Evolutionary conservation across 1,139 yeast genomes (phyloP), one percentile per base, ranked within the genome.

Genomic region (Kodamaea plutei): DNA sequence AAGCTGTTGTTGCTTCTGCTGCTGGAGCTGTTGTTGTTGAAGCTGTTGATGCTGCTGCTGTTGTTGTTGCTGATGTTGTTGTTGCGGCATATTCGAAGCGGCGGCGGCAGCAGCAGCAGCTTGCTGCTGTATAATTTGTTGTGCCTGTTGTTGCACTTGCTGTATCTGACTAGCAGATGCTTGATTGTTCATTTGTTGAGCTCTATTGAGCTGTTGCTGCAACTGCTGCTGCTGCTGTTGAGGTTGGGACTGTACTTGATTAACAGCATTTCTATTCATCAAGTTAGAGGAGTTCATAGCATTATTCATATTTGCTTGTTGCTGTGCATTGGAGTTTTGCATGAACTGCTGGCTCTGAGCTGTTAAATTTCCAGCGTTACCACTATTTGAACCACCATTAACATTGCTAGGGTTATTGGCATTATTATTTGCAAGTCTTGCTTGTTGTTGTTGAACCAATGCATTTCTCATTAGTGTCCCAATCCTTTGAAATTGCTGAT

Each of bases 391-490:
- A 18, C 10, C n/a, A 6, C n/a, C n/a, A 10, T 31, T 12, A 38
- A 35, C 22, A 26, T 30, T 25, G 18, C 25, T 18, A 12, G 37
- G 32, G 18, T 15, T 26, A 30, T 25, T 29, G 21, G 6, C 20
- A 10, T 18, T 25, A 8, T 26, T 23, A 23, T 25, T 25, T 3
- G 30, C 36, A 13, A 27, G 30, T 7, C 26, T 33, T 23, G 35
- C 35, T 25, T 28, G 37, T 23, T 41, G 27, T 52, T 58, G 64
- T 30, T 63, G 66, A 30, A 58, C 48, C 33, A 67, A 51, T 41
- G 60, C 64, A 27, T 58, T 54, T 35, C 59, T 56, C 64, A 67
- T 64, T 39, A 58, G 60, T 21, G 56, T 47, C 2, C 69, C 70
- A 33, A 59, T 61, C 34, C 60, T 56, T 33, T 64, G 69, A 40